Evolutionary conservation across 345 rosid genomes (phyloP).

Genomic region (Lepidium aucheri): DNA sequence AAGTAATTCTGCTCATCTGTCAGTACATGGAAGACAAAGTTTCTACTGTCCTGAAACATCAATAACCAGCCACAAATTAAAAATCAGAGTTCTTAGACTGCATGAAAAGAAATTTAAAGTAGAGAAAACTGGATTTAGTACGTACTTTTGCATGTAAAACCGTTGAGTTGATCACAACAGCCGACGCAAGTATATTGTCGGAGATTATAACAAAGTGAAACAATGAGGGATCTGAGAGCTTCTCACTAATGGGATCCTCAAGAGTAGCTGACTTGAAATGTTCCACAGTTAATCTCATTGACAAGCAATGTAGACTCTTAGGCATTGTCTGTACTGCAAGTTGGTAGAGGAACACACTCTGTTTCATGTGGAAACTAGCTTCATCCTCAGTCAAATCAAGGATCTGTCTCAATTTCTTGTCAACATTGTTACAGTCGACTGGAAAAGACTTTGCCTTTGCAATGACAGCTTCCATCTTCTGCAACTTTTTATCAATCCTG

Average conservation of each 20-base stretch:
- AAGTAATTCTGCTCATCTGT: slow-evolving; percentile 77
- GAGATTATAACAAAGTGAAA: slow-evolving; percentile 76
- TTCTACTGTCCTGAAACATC: slow-evolving; percentile 70
- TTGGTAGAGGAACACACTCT: slow-evolving; percentile 70
- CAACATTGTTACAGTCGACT: slow-evolving; percentile 78
- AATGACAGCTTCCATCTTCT: slow-evolving; percentile 62
- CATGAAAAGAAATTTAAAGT: background rate
- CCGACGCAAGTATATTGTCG: slow-evolving; percentile 71
- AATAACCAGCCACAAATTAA: slow-evolving; percentile 23
- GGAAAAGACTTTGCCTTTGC: slow-evolving; percentile 59
- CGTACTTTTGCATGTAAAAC: slow-evolving; percentile 62
- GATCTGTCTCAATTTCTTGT: slow-evolving; percentile 90
- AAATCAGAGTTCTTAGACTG: background rate
- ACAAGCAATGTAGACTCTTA: slow-evolving; percentile 90
- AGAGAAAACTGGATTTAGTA: background rate
- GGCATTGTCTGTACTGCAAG: slow-evolving; percentile 92
- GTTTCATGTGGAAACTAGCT: slow-evolving; percentile 82
- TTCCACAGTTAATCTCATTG: slow-evolving; percentile 80
- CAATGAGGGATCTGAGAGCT: slow-evolving; percentile 55
- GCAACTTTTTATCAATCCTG: slow-evolving; percentile 65
- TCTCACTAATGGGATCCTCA: slow-evolving; percentile 37
- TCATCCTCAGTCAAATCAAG: slow-evolving; percentile 85
- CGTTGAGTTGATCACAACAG: slow-evolving; percentile 87
- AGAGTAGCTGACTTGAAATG: slow-evolving; percentile 52
- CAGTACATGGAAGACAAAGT: slow-evolving; percentile 80